Conservation (phyloP, 2,329 filamentous ascomycete genomes). For the Botryotinia convoluta region DNA sequence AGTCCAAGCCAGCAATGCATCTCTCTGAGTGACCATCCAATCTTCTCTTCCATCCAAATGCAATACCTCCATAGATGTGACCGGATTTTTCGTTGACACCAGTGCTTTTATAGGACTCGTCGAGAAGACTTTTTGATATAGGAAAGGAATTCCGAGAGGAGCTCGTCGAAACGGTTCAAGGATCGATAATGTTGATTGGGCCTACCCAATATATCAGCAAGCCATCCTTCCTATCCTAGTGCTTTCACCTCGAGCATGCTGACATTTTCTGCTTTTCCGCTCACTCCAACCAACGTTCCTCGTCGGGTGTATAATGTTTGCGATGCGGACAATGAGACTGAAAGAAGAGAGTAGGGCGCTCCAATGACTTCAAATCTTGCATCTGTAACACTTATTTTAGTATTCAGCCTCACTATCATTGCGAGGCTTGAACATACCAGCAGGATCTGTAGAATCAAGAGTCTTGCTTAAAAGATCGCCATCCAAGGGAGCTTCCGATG, state of each 20-base stretch:
- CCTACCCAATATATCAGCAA: slow-evolving; percentile 48
- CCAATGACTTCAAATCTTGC: slow-evolving; percentile 93
- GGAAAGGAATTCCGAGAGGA: slow-evolving; percentile 82
- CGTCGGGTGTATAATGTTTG: slow-evolving; percentile 90
- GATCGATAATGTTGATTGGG: slow-evolving; percentile 83
- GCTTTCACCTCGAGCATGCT: slow-evolving; percentile 30
- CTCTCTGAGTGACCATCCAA: slow-evolving; percentile 88
- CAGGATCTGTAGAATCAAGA: slow-evolving; percentile 40
- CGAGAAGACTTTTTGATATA: slow-evolving; percentile 88
- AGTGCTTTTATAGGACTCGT: slow-evolving; percentile 85
- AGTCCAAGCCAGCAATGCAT: slow-evolving; percentile 93
- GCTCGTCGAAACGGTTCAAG: slow-evolving; percentile 81
- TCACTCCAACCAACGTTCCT: slow-evolving; percentile 85
- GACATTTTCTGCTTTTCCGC: slow-evolving; percentile 89
- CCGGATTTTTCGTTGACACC: slow-evolving; percentile 81
- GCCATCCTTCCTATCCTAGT: slow-evolving; percentile 14
- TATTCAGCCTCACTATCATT: slow-evolving; percentile 4
- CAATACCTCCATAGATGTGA: slow-evolving; percentile 82
- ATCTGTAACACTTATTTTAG: slow-evolving; percentile 53
- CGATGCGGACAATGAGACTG: slow-evolving; percentile 87
- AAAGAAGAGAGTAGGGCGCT: slow-evolving; percentile 87
- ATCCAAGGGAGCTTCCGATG: slow-evolving; percentile 52
- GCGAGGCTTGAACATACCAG: slow-evolving; percentile 23
- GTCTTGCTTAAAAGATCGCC: slow-evolving; percentile 56
- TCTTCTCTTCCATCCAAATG: slow-evolving; percentile 91